Evolutionary conservation across 2,329 filamentous ascomycete genomes (phyloP).

Genomic region (Phialocephala sp.): DNA sequence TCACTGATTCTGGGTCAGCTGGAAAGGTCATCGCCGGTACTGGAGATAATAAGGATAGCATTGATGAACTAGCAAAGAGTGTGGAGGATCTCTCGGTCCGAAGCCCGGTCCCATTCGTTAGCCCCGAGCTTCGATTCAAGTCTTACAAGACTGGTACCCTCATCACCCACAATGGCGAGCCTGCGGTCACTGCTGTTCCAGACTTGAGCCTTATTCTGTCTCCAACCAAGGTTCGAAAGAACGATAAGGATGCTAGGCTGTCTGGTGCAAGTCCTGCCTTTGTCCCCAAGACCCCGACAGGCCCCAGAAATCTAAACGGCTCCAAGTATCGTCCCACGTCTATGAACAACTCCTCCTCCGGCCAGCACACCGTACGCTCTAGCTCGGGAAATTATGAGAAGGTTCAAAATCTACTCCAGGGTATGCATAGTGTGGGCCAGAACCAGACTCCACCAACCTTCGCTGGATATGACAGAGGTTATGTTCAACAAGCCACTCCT

Average conservation of each 20-base stretch:
- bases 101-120: not conserved
- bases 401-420: constrained; percentile 13
- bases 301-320: constrained; percentile 3
- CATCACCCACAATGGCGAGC: constrained; percentile 18
- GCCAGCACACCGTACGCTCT: not conserved
- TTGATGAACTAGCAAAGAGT: not conserved
- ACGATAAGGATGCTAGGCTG: not conserved
- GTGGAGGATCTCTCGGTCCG: not conserved
- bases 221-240: not conserved
- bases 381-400: not conserved
- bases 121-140: constrained; percentile 17
- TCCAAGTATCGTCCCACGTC: not conserved
- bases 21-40: not conserved
- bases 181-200: constrained; percentile 1
- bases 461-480: not conserved
- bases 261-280: constrained; percentile 16
- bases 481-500: not conserved
- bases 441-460: not conserved
- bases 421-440: not conserved
- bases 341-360: not conserved
- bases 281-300: constrained; percentile 6
- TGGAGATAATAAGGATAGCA: not conserved
- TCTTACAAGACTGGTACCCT: constrained; percentile 22
- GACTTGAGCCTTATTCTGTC: constrained; percentile 2
- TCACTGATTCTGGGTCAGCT: not conserved